Conservation (phyloP, 1,284 basidiomycete species). For the Ceratobasidium sp. region DNA sequence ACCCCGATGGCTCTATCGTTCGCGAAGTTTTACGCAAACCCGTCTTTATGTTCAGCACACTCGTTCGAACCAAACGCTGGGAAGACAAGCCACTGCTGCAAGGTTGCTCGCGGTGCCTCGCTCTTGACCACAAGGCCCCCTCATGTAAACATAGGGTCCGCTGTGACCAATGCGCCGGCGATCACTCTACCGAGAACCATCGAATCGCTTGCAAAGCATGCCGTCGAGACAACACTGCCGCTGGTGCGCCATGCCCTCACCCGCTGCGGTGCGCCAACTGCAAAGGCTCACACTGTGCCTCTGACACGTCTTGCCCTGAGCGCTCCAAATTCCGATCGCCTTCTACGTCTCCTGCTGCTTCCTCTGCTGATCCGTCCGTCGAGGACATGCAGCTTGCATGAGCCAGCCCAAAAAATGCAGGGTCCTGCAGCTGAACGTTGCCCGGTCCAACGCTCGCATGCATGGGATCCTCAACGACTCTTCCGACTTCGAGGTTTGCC, state of each 20-base stretch:
- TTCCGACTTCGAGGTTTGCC: neutral
- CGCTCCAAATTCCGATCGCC: neutral
- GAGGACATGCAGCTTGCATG: too few species aligned
- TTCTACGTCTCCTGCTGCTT: too few species aligned
- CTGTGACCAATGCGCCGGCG: neutral
- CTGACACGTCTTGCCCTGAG: neutral
- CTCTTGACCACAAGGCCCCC: neutral
- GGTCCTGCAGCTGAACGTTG: slow-evolving; percentile 33
- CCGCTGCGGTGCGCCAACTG: neutral
- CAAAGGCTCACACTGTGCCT: neutral
- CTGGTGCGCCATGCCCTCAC: neutral
- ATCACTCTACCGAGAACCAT: neutral
- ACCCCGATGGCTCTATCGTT: slow-evolving; percentile 9
- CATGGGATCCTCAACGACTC: neutral
- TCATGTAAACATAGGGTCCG: neutral
- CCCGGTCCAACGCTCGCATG: slow-evolving; percentile 3
- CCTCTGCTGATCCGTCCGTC: too few species aligned
- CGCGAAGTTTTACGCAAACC: neutral
- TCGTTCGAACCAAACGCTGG: neutral
- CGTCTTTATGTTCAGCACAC: neutral
- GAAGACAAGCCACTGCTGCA: slow-evolving; percentile 4
- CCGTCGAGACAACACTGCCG: neutral
- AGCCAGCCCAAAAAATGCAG: too few species aligned
- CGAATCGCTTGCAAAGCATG: neutral
- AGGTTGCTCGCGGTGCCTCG: neutral